Conservation (phyloP, 805 yeast genomes). For the Yamadazyma endophytica region DNA sequence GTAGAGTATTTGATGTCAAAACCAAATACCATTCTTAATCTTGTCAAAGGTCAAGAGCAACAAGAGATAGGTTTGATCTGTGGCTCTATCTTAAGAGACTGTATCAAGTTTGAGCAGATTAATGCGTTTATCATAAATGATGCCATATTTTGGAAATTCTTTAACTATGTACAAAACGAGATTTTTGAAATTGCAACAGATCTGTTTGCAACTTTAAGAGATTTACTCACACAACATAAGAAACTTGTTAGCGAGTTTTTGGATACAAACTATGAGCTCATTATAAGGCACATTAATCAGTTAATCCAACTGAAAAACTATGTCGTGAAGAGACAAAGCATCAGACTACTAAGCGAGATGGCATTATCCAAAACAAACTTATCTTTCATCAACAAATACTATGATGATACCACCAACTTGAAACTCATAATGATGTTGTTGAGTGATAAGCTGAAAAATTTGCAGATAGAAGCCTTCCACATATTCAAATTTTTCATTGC, state of each 20-base stretch:
- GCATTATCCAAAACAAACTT: slow-evolving; percentile 70
- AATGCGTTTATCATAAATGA: slow-evolving; percentile 56
- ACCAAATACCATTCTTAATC: slow-evolving; percentile 58
- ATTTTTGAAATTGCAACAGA: slow-evolving; percentile 91
- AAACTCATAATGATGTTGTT: slow-evolving; percentile 82
- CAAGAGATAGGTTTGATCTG: slow-evolving; percentile 69
- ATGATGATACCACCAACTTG: slow-evolving; percentile 75
- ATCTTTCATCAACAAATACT: slow-evolving; percentile 68
- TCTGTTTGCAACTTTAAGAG: slow-evolving; percentile 73
- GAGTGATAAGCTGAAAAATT: slow-evolving; percentile 83
- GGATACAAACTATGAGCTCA: slow-evolving; percentile 48
- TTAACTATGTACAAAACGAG: slow-evolving; percentile 68
- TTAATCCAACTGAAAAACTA: slow-evolving; percentile 76
- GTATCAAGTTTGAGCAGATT: slow-evolving; percentile 72
- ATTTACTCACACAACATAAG: slow-evolving; percentile 66
- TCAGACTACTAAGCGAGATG: slow-evolving; percentile 68
- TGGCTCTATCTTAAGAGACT: slow-evolving; percentile 80
- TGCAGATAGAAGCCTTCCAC: slow-evolving; percentile 88
- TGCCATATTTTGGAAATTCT: slow-evolving; percentile 74
- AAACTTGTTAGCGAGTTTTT: slow-evolving; percentile 70
- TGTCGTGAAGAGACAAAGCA: slow-evolving; percentile 88
- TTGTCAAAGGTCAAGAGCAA: slow-evolving; percentile 70
- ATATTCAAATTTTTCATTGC: slow-evolving; percentile 95
- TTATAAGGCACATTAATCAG: slow-evolving; percentile 61
- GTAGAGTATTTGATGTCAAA: slow-evolving; percentile 73